Conservation (phyloP, 1,139 yeast genomes). For the Hyphopichia fennica region DNA sequence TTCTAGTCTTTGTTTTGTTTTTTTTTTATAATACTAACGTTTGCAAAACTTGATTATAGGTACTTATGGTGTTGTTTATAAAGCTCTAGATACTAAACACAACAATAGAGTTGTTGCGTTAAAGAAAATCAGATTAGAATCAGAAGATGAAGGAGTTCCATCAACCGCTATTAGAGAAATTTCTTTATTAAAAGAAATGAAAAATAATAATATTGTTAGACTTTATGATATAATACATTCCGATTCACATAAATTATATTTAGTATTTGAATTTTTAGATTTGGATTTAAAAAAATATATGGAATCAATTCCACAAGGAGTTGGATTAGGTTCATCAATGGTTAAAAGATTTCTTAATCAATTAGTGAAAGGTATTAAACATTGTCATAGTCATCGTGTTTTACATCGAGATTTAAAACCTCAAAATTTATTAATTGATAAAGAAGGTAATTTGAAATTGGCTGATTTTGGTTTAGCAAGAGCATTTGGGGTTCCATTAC, state of each 20-base stretch:
- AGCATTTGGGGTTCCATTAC: conserved; percentile 94
- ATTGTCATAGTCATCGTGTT: conserved; percentile 94
- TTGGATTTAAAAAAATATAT: conserved; percentile 93
- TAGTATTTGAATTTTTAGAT: conserved; percentile 92
- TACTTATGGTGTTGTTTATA: conserved; percentile 97
- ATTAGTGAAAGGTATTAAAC: conserved; percentile 86
- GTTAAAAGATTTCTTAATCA: conserved; percentile 93
- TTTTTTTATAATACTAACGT: background rate
- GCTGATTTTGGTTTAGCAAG: conserved; percentile 98
- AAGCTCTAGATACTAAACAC: conserved; percentile 87
- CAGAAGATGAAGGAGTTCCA: conserved; percentile 98
- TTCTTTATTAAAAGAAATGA: conserved; percentile 86
- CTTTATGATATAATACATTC: conserved; percentile 94
- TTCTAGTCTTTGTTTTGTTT: too few species aligned
- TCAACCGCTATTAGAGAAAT: conserved; percentile 97
- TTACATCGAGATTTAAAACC: conserved; percentile 96
- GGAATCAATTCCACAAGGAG: conserved; percentile 93
- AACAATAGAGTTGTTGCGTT: conserved; percentile 91
- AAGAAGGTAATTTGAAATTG: conserved; percentile 90
- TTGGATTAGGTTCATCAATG: conserved; percentile 86
- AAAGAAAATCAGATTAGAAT: conserved; percentile 90
- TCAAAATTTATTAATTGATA: conserved; percentile 88
- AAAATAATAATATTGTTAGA: conserved; percentile 89
- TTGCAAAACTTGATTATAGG: conserved; percentile 30
- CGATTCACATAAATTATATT: conserved; percentile 90